Percentiles rank a stretch among this genome's conserved stretches.
Evolutionary conservation across 768 basidiomycete species (phyloP).

Genomic region (Suillus spraguei): DNA sequence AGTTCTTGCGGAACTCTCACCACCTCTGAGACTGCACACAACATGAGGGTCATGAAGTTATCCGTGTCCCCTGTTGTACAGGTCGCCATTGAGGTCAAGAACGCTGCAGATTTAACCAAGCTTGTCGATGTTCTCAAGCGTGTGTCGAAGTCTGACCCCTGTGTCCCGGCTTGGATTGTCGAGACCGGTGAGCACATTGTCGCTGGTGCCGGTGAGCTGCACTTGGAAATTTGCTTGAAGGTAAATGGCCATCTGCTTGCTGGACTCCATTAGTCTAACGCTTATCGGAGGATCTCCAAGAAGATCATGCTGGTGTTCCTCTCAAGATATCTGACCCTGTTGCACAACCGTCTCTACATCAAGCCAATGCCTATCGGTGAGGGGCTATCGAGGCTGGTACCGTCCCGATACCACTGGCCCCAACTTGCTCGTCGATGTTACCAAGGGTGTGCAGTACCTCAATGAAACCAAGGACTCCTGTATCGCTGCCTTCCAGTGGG

Average conservation of each 20-base stretch:
- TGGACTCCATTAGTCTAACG: constrained; percentile 3
- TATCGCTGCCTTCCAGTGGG: constrained; percentile 99
- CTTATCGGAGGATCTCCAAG: constrained; percentile 83
- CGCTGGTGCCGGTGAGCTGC: constrained; percentile 98
- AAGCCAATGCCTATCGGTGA: constrained; percentile 94
- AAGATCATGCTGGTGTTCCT: constrained; percentile 99
- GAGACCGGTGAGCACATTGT: constrained; percentile 98
- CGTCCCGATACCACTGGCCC: constrained; percentile 98
- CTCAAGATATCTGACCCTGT: constrained; percentile 98
- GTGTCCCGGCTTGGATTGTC: constrained; percentile 92
- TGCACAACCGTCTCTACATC: constrained; percentile 95
- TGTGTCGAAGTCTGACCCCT: constrained; percentile 99
- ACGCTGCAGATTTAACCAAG: constrained; percentile 98
- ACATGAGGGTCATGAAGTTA: constrained; percentile 99
- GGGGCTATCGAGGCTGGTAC: constrained; percentile 90
- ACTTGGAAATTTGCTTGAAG: constrained; percentile 99
- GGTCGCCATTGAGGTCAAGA: constrained; percentile 99
- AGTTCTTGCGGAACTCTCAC: constrained; percentile 99
- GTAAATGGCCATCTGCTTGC: constrained; percentile 37
- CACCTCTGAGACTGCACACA: constrained; percentile 97
- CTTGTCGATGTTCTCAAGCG: constrained; percentile 99
- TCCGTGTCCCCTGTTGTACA: constrained; percentile 99
- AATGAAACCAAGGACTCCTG: constrained; percentile 99
- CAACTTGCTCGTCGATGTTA: constrained; percentile 96
- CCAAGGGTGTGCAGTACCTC: constrained; percentile 98